Evolutionary conservation across 768 basidiomycete species (phyloP).

Genomic region (Boletus tomentosulus): DNA sequence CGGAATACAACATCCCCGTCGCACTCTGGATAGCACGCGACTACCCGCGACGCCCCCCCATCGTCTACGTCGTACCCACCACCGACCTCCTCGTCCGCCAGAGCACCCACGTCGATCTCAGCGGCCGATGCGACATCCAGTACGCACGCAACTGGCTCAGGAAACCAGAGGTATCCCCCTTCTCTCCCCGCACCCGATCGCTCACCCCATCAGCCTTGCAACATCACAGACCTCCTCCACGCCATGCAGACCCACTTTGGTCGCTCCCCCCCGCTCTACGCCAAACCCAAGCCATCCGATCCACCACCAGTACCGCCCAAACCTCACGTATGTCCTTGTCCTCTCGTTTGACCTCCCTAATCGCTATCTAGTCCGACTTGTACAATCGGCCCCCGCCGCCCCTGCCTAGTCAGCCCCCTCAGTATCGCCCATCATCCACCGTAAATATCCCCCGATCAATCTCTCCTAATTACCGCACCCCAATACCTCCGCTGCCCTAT

Average conservation of each 20-base stretch:
- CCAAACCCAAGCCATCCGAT: conserved; percentile 55
- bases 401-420: conserved; percentile 26
- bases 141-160: conserved; percentile 76
- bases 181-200: conserved; percentile 6
- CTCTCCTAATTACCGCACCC: conserved; percentile 26
- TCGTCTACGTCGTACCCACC: conserved; percentile 90
- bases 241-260: conserved; percentile 84
- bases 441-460: conserved; percentile 18
- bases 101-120: conserved; percentile 72
- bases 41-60: conserved; percentile 79
- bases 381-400: conserved; percentile 37
- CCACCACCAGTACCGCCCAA: conserved; percentile 40
- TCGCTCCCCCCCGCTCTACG: conserved; percentile 81
- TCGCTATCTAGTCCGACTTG: conserved; percentile 20
- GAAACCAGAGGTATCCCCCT: conserved; percentile 56
- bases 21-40: conserved; percentile 83
- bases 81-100: conserved; percentile 84
- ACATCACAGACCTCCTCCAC: conserved; percentile 65
- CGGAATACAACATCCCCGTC: conserved; percentile 91
- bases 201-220: conserved; percentile 57
- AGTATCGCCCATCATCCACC: conserved; percentile 25
- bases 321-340: conserved; percentile 27
- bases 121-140: conserved; percentile 64
- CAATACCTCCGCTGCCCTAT: conserved; percentile 26
- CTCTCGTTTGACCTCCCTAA: background rate